Conservation (phyloP, 345 rosid genomes). For the Excoecaria agallocha region DNA sequence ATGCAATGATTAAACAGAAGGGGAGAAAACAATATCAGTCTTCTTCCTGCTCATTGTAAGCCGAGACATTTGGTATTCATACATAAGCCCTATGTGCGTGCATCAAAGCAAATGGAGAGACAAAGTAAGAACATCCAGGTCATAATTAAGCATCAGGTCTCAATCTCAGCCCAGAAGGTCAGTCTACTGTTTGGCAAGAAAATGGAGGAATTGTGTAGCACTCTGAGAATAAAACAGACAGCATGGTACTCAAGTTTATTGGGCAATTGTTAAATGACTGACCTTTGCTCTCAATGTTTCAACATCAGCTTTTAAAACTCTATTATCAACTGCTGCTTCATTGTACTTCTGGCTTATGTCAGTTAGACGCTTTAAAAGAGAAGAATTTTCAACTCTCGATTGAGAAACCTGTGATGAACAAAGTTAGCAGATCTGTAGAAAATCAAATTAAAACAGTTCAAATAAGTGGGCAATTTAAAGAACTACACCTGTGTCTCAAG, state of each 20-base stretch:
- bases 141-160: background rate
- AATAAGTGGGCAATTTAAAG: constrained; percentile 1
- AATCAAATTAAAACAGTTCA: constrained; percentile 1
- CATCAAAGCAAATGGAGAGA: background rate
- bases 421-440: background rate
- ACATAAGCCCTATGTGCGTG: too few relatives aligned
- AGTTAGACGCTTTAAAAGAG: constrained; percentile 23
- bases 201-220: background rate
- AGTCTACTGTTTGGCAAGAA: background rate
- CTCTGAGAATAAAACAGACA: background rate
- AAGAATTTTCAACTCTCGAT: constrained; percentile 29
- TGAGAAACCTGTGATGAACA: constrained; percentile 24
- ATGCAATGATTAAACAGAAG: background rate
- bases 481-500: constrained; percentile 32
- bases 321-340: constrained; percentile 32
- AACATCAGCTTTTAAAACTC: constrained; percentile 32
- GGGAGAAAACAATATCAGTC: background rate
- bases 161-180: background rate
- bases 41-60: background rate
- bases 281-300: constrained; percentile 32
- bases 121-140: background rate
- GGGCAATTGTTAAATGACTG: background rate
- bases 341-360: constrained; percentile 31
- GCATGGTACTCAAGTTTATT: background rate
- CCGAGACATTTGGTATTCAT: background rate